A percentile compares a stretch with the other conserved stretches of the same genome.
Conservation (phyloP, 2,329 filamentous ascomycete genomes). For the Coccinonectria pachysandricola region DNA sequence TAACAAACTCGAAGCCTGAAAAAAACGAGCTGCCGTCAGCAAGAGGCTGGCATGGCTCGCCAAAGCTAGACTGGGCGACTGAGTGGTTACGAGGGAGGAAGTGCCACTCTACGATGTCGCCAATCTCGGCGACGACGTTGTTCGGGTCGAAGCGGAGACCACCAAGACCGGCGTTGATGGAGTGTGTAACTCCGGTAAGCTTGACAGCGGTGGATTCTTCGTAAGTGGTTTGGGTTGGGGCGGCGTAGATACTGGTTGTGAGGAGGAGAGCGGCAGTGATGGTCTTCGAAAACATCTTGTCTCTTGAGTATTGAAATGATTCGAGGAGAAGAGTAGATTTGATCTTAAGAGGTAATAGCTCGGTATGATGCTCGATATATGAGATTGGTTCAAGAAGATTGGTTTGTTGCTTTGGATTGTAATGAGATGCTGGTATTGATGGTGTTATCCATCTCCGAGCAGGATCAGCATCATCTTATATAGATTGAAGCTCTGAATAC, state of each 20-base stretch:
- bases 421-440: no score
- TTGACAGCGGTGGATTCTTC: conserved; percentile 16
- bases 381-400: no score
- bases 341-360: no score
- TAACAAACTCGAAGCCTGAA: conserved; percentile 34
- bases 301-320: no score
- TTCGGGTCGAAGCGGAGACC: conserved; percentile 41
- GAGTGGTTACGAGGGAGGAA: conserved; percentile 43
- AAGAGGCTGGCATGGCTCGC: conserved; percentile 31
- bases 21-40: conserved; percentile 30
- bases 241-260: conserved; percentile 20
- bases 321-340: no score
- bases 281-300: no score
- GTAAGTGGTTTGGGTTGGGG: conserved; percentile 21
- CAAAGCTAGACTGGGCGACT: conserved; percentile 33
- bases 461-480: no score
- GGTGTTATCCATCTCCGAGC: no score
- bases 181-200: conserved; percentile 33
- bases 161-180: conserved; percentile 33
- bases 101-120: conserved; percentile 44
- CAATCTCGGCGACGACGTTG: conserved; percentile 35
- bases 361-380: no score
- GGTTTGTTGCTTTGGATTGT: no score
- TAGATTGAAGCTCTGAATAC: no score
- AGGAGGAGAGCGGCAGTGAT: conserved; percentile 19